Conservation (phyloP, 2,329 filamentous ascomycete genomes). For the Penicillium sp. region DNA sequence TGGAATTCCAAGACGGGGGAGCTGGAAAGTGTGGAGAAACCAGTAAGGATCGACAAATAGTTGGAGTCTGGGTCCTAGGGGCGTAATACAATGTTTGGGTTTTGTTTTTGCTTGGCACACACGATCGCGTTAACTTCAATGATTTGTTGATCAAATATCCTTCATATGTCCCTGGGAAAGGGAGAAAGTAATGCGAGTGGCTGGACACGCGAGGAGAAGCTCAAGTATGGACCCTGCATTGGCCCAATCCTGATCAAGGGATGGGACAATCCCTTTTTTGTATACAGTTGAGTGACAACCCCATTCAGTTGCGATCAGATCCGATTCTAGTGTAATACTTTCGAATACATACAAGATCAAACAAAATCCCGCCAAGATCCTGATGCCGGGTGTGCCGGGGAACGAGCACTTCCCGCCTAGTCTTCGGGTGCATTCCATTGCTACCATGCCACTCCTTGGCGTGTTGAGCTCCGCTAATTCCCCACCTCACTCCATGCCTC, state of each 20-base stretch:
- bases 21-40: slow-evolving; percentile 7
- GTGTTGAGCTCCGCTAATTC: slow-evolving; percentile 3
- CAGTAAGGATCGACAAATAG: slow-evolving; percentile 11
- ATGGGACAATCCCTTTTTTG: background rate
- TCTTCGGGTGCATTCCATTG: background rate
- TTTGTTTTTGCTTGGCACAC: background rate
- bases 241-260: background rate
- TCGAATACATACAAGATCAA: background rate
- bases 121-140: background rate
- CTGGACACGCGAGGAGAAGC: slow-evolving; percentile 7
- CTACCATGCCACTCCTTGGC: background rate
- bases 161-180: background rate
- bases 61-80: background rate
- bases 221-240: background rate
- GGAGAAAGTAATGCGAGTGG: slow-evolving; percentile 5
- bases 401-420: background rate
- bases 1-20: slow-evolving; percentile 1
- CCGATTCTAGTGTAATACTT: background rate
- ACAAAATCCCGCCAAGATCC: background rate
- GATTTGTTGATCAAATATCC: background rate
- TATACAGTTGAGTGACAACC: background rate
- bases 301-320: background rate
- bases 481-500: background rate
- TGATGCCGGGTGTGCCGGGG: background rate
- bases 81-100: background rate